Percentiles rank a stretch among this genome's conserved stretches.
These are phyloP conservation scores for Penicillium argentinense DNA, from an alignment of 495 filamentous ascomycete genomes.

Conservation along the genomic window DNA sequence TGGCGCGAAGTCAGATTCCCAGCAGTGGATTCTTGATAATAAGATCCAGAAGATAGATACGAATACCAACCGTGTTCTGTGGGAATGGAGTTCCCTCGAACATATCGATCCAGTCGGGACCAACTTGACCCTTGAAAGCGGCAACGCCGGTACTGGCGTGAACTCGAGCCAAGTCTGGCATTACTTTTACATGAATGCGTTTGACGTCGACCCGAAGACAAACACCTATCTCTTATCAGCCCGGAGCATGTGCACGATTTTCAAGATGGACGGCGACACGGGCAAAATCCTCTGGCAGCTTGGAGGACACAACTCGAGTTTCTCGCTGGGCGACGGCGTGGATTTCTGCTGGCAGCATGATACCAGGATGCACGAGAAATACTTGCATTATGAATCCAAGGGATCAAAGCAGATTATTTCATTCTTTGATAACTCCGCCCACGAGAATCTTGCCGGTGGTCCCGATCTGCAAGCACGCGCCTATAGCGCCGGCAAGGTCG, in stretches of 20 bases:
- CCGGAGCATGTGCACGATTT: slow-evolving; percentile 48
- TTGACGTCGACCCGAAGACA: slow-evolving; percentile 25
- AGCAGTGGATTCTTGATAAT: slow-evolving; percentile 33
- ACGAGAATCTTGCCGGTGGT: slow-evolving; percentile 26
- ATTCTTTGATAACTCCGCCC: slow-evolving; percentile 45
- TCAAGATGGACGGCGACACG: slow-evolving; percentile 51
- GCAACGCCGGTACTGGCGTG: slow-evolving; percentile 44
- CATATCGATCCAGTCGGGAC: slow-evolving; percentile 37
- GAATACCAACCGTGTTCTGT: slow-evolving; percentile 23
- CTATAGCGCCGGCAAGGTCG: slow-evolving; percentile 47
- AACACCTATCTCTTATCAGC: slow-evolving; percentile 53
- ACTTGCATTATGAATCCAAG: slow-evolving; percentile 37
- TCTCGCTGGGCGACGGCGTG: slow-evolving; percentile 23
- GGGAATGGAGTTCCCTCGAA: slow-evolving; percentile 30
- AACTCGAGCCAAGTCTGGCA: slow-evolving; percentile 31
- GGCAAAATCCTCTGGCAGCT: slow-evolving; percentile 53
- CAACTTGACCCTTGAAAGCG: slow-evolving; percentile 41
- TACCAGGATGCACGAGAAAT: slow-evolving; percentile 36
- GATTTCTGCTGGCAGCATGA: slow-evolving; percentile 54
- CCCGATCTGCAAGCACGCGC: slow-evolving; percentile 18
- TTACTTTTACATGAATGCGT: slow-evolving; percentile 31
- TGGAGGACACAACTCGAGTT: slow-evolving; percentile 38
- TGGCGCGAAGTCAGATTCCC: slow-evolving; percentile 20
- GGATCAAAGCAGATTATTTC: slow-evolving; percentile 41
- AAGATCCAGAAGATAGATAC: slow-evolving; percentile 32